Conservation (phyloP, 805 yeast genomes). For the Saturnispora quitensis region DNA sequence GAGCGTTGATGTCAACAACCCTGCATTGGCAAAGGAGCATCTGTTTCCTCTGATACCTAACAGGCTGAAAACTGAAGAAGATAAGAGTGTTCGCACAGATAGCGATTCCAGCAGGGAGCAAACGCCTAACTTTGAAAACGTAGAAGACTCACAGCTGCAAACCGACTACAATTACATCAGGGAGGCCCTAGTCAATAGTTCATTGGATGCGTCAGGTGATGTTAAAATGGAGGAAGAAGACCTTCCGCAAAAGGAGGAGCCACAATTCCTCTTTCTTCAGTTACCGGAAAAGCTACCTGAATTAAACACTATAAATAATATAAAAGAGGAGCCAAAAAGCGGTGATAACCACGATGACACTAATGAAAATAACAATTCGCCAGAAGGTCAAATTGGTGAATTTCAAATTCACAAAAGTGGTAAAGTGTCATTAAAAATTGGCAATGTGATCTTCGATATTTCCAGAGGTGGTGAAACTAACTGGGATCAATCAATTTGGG, state of each 20-base stretch:
- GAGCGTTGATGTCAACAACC: constrained; percentile 2
- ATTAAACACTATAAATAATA: neutral
- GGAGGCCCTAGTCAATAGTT: neutral
- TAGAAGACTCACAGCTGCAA: neutral
- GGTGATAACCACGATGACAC: constrained; percentile 3
- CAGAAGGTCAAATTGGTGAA: constrained; percentile 57
- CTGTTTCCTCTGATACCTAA: constrained; percentile 1
- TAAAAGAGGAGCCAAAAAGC: constrained; percentile 14
- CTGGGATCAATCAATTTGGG: constrained; percentile 65
- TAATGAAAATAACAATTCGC: constrained; percentile 10
- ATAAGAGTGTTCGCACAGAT: neutral
- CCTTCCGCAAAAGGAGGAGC: constrained; percentile 12
- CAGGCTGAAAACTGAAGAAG: neutral
- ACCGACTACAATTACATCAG: neutral
- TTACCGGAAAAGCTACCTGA: constrained; percentile 6
- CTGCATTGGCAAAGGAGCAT: neutral
- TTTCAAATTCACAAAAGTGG: constrained; percentile 80
- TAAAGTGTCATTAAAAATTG: constrained; percentile 63
- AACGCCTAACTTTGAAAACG: neutral
- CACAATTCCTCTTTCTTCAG: constrained; percentile 1
- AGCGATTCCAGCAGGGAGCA: neutral
- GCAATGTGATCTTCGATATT: constrained; percentile 60
- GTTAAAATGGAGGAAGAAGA: constrained; percentile 4
- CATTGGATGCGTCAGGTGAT: neutral
- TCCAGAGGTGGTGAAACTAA: constrained; percentile 60